Evolutionary conservation across 495 filamentous ascomycete genomes (phyloP).

Genomic region (Hyaloscypha hepaticicola): DNA sequence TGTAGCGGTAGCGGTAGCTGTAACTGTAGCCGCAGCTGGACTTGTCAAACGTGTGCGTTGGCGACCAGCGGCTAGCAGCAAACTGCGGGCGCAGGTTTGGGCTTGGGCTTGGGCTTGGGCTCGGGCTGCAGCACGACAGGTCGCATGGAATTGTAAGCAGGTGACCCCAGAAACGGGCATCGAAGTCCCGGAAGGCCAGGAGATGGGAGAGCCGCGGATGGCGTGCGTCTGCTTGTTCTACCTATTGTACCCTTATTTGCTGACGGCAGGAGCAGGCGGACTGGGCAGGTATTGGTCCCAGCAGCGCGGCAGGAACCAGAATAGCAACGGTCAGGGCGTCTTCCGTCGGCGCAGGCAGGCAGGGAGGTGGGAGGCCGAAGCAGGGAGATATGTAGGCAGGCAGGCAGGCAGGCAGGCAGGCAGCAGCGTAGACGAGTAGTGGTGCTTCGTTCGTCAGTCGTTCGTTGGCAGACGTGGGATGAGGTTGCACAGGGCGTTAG

Average conservation of each 20-base stretch:
- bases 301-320: neutral
- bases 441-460: neutral
- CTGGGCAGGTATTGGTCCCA: neutral
- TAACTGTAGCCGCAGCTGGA: neutral
- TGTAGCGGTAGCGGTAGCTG: too few relatives aligned
- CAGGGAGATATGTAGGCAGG: too few relatives aligned
- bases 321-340: neutral
- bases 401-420: neutral
- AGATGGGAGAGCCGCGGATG: slow-evolving; percentile 1
- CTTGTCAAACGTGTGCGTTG: slow-evolving; percentile 15
- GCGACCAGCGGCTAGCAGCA: neutral
- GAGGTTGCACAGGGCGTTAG: neutral
- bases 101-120: neutral
- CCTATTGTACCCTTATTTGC: neutral
- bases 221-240: neutral
- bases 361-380: too few relatives aligned
- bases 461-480: neutral
- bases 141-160: slow-evolving; percentile 20
- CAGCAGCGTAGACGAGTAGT: neutral
- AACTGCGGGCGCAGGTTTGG: neutral
- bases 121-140: slow-evolving; percentile 4
- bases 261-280: neutral
- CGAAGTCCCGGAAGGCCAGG: neutral
- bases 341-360: neutral
- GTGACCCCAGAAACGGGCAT: slow-evolving; percentile 13